Evolutionary conservation across 2,329 filamentous ascomycete genomes (phyloP).

Genomic region (Colletotrichum lupini): DNA sequence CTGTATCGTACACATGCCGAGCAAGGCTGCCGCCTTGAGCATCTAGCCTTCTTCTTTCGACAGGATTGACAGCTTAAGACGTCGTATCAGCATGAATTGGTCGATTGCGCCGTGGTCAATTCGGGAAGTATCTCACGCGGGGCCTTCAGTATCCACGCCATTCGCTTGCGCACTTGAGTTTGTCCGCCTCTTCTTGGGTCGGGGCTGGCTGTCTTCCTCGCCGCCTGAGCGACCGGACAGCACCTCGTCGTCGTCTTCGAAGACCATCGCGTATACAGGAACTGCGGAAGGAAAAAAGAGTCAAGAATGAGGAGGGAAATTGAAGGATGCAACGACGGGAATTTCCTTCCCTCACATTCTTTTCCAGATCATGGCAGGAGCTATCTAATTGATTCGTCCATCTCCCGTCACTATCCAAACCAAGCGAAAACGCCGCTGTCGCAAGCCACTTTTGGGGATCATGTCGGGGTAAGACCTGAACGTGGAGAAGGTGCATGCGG

Average conservation of each 20-base stretch:
- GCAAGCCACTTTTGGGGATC: background rate
- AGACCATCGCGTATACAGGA: background rate
- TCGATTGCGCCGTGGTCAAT: no score
- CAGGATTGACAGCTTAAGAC: conserved; percentile 51
- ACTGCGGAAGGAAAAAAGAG: background rate
- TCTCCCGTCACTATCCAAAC: background rate
- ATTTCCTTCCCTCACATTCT: background rate
- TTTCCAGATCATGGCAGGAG: background rate
- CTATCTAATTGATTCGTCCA: background rate
- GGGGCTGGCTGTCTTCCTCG: conserved; percentile 11
- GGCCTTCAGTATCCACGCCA: conserved; percentile 1
- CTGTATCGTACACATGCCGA: conserved; percentile 50
- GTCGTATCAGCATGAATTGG: background rate
- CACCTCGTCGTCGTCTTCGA: conserved; percentile 15
- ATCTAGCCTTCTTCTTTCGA: conserved; percentile 57
- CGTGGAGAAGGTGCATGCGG: conserved; percentile 22
- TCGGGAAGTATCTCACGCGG: background rate
- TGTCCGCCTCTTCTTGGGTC: conserved; percentile 12
- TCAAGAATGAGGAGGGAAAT: background rate
- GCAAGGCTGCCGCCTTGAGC: conserved; percentile 54
- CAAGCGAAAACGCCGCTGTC: background rate
- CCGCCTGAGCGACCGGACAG: conserved; percentile 17
- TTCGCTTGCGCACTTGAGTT: conserved; percentile 14
- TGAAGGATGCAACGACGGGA: background rate
- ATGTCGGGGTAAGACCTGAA: conserved; percentile 6